phyloP scores from a whole-genome alignment of 2,329 filamentous ascomycete genomes.

The Polychaeton citri region DNA sequence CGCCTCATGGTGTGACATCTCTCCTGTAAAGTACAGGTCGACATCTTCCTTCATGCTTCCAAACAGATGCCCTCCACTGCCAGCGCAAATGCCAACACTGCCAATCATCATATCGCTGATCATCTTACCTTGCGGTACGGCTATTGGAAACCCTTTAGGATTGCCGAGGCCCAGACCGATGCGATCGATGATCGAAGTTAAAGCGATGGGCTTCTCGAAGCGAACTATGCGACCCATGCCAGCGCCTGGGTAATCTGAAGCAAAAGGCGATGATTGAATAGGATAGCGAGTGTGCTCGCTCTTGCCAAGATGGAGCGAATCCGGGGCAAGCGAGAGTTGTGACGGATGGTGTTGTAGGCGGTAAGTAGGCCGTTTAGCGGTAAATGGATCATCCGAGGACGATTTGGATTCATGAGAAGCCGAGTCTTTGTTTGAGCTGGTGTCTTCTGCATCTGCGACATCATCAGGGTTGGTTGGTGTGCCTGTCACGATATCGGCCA shows the following conservation, averaged over 20 bases:
- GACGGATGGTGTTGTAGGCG: constrained; percentile 36
- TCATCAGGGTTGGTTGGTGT: constrained; percentile 22
- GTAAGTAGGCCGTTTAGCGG: constrained; percentile 25
- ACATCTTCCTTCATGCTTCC: constrained; percentile 46
- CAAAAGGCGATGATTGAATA: constrained; percentile 35
- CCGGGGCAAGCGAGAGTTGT: constrained; percentile 24
- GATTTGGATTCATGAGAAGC: neutral
- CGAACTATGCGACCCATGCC: constrained; percentile 50
- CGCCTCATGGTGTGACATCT: constrained; percentile 87
- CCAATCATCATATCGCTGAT: constrained; percentile 45
- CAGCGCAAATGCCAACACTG: constrained; percentile 76
- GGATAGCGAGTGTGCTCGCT: constrained; percentile 38
- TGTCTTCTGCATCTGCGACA: constrained; percentile 4
- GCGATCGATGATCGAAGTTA: constrained; percentile 47
- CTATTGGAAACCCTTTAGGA: constrained; percentile 51
- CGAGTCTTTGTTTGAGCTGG: constrained; percentile 3
- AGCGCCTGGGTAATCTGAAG: constrained; percentile 32
- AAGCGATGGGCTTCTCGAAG: constrained; percentile 38
- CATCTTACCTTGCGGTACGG: constrained; percentile 45
- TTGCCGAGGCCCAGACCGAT: constrained; percentile 52
- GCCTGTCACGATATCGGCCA: constrained; percentile 70
- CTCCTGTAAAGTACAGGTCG: constrained; percentile 79
- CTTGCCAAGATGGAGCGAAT: constrained; percentile 27
- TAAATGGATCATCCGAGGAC: neutral
- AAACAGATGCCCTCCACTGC: constrained; percentile 69